These are phyloP conservation scores for Trametes versicolor DNA, from an alignment of 1,284 basidiomycete genomes.

Conservation along the genomic window DNA sequence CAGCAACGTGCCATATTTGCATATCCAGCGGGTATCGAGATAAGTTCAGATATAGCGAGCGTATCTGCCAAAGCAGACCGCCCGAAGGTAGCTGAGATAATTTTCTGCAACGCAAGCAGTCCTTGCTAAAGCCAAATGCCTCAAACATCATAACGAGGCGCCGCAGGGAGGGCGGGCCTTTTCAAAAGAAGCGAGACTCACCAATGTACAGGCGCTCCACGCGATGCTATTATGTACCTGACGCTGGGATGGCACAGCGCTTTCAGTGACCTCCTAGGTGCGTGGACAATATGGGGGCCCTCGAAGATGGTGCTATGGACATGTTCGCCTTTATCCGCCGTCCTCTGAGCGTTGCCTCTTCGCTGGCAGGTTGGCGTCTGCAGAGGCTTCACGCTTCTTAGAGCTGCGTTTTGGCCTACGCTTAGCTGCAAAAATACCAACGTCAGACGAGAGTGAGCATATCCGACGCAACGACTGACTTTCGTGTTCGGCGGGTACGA, in stretches of 20 bases:
- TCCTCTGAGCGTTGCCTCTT: slow-evolving; percentile 20
- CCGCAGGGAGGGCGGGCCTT: not conserved
- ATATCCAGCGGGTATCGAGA: not conserved
- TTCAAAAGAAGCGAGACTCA: not conserved
- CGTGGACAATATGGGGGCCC: not conserved
- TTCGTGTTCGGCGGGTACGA: not conserved
- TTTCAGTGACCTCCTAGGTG: not conserved
- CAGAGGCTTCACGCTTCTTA: slow-evolving; percentile 27
- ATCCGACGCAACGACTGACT: slow-evolving; percentile 21
- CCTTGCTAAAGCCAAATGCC: slow-evolving; percentile 92
- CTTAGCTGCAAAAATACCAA: not conserved
- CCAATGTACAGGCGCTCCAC: not conserved
- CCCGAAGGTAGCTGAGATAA: slow-evolving; percentile 72
- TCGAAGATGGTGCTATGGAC: not conserved
- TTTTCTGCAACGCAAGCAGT: slow-evolving; percentile 64
- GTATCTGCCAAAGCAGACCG: slow-evolving; percentile 54
- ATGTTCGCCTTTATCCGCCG: not conserved
- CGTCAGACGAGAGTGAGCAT: not conserved
- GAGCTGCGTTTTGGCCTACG: slow-evolving; percentile 30
- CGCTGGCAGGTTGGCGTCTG: not conserved
- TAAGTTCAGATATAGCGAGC: slow-evolving; percentile 49
- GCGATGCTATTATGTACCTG: not conserved
- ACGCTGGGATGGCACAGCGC: not conserved
- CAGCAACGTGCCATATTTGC: not conserved
- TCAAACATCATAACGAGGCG: slow-evolving; percentile 78